These are phyloP conservation scores for Setaria italica DNA, from an alignment of 202 grass and related monocot species.

Conservation along the genomic window DNA sequence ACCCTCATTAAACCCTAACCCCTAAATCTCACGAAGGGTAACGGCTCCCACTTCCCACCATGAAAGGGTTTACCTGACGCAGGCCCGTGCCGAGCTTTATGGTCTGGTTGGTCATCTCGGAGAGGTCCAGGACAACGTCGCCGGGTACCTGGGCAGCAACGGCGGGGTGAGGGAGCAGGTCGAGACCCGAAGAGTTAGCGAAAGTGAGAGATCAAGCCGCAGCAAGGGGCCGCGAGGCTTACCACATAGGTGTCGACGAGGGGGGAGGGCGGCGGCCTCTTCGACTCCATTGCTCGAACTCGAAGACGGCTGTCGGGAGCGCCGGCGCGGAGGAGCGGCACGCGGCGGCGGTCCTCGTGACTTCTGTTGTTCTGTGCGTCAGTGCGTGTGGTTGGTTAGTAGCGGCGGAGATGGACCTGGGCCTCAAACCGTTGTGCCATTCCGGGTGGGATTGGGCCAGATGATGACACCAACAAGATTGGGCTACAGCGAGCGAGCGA, in stretches of 20 bases:
- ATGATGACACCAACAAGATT: background rate
- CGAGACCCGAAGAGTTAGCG: background rate
- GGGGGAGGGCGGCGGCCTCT: slow-evolving; percentile 39
- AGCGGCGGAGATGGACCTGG: slow-evolving; percentile 24
- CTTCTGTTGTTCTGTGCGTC: background rate
- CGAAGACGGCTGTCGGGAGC: background rate
- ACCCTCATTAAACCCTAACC: slow-evolving; percentile 43
- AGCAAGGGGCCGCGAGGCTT: background rate
- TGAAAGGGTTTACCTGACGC: slow-evolving; percentile 65
- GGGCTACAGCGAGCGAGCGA: background rate
- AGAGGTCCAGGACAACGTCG: slow-evolving; percentile 81
- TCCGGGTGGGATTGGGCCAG: background rate
- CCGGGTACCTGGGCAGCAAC: slow-evolving; percentile 65
- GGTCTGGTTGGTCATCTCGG: slow-evolving; percentile 77
- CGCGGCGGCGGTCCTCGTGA: slow-evolving; percentile 13
- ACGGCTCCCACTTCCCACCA: slow-evolving; percentile 12
- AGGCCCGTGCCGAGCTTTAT: slow-evolving; percentile 82
- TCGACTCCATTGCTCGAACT: slow-evolving; percentile 45
- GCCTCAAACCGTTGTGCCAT: background rate
- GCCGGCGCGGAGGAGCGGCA: slow-evolving; percentile 12
- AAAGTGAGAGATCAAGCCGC: too few species aligned
- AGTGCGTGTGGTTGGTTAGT: background rate
- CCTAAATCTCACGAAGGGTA: slow-evolving; percentile 17
- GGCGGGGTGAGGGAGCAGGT: slow-evolving; percentile 13
- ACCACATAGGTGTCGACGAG: slow-evolving; percentile 55